Base-by-base conservation (phyloP, 2,329 filamentous ascomycete species). In the Myriosclerotinia duriaeana region DNA sequence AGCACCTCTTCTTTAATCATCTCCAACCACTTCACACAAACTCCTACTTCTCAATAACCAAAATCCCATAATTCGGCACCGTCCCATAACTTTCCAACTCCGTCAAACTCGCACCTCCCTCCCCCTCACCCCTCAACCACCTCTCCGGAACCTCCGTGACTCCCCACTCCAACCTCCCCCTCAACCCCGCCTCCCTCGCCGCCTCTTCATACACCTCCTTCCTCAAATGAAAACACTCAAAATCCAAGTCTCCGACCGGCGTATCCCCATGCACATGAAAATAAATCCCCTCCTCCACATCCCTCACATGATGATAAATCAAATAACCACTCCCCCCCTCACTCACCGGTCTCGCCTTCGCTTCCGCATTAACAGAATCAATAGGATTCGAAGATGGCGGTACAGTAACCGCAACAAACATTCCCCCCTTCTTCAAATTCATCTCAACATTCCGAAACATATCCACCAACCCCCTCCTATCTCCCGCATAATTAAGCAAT, bases 401-500 rank as follows among this genome's bases (percentile, higher is more conserved):
- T 38, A 69, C 64, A 4, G 71, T 75, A n/a, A 79, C 62, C 9
- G 72, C 74, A 48, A 79, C 70, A 63, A 78, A 78, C 26, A 69
- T 69, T 2, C 78, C 77, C 6, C 75, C 77, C 0, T 74, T 72
- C 59, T 72, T 75, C n/a, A 79, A 74, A 68, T 78, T 78, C 26
- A 72, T 54, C 9, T 74, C 66, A 34, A 79, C 72, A 46, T 76
- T 79, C 42, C 70, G 66, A 66, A 75, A 80, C 76, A 79, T 79
- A 22, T 64, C 68, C 5, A 75, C 69, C 65, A 79, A 69, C 15
- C 72, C 74, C 30, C 69, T 68, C 9, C 68, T 65, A 59, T 68
- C 73, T 26, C 69, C 38, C 0, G 78, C 76, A 61, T 79, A 79
- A 71, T 79, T 79, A 34, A 79, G 73, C 40, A 79, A 67, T 76